Base-by-base conservation (phyloP, 2,329 filamentous ascomycete genomes). In the Passalora sequoiae region DNA sequence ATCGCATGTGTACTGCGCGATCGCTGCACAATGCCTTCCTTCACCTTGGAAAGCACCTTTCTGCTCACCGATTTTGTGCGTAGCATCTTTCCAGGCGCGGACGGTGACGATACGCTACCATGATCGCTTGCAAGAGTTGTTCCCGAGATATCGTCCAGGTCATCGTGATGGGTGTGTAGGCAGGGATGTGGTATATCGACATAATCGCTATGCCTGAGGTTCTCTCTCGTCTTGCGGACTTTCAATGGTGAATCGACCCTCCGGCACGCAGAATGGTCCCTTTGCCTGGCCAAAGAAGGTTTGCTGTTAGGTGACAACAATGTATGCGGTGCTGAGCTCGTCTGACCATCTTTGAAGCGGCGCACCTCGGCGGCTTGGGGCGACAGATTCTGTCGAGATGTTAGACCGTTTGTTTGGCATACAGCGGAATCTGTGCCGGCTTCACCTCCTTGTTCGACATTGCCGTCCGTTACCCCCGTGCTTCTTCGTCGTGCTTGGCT, bases 201-300 rank as follows among this genome's bases (percentile, higher is more conserved):
- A 40, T 49, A 56, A 8, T 49, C 42, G 33, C 32, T 43, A 7
- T 57, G 44, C 32, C 50, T 58, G 19, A 63, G 51, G 38, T 62
- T 61, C 47, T 65, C 61, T n/a, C 62, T 51, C 13, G 61, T 64
- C 43, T 65, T 64, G 20, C 59, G 60, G 10, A 65, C 59, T 22
- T 56, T 59, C 13, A 65, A 44, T 20, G 60, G 60, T n/a, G 59
- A 60, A 16, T 56, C 53, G 19, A 20, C 33, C 24, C 33, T 36
- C 15, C 54, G 47, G 46, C 60, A 63, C 15, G 58, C 55, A 10
- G 60, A 60, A 32, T 63, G 60, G 33, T 63, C 60, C 41, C 60
- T 45, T 42, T 63, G 60, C 9, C 49, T 46, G 24, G 48, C 51
- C 35, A 62, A 44, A 2, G 49, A 49, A 3, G 60, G 60, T 35